A percentile compares a stretch with the other conserved stretches of the same genome.
Conservation (phyloP, 2,329 filamentous ascomycete genomes). For the Chaetomiaceae sp. region DNA sequence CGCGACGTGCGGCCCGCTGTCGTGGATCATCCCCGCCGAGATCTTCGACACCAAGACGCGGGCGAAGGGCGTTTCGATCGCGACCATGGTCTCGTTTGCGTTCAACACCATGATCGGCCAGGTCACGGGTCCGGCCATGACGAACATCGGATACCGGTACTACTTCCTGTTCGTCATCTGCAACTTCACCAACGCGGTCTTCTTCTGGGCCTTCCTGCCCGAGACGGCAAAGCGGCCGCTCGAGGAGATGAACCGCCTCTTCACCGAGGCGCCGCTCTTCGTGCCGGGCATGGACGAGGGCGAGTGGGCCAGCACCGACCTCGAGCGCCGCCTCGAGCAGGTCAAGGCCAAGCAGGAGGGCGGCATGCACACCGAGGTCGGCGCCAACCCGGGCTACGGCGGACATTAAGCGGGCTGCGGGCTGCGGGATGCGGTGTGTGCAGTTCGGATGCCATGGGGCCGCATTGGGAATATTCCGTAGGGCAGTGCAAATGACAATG, state of each 20-base stretch:
- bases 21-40: conserved; percentile 61
- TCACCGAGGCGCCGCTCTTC: conserved; percentile 38
- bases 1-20: conserved; percentile 41
- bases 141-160: conserved; percentile 39
- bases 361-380: not conserved
- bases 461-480: no score
- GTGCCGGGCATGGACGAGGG: conserved; percentile 7
- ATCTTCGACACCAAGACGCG: conserved; percentile 74
- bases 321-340: conserved; percentile 12
- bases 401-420: not conserved
- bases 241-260: conserved; percentile 60
- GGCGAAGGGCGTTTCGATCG: conserved; percentile 67
- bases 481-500: no score
- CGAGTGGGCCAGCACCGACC: conserved; percentile 7
- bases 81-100: conserved; percentile 53
- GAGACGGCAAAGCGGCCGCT: conserved; percentile 55
- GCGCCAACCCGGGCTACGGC: not conserved
- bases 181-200: conserved; percentile 43
- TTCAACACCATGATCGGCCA: conserved; percentile 17
- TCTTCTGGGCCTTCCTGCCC: conserved; percentile 56
- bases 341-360: conserved; percentile 11
- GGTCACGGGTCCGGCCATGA: conserved; percentile 42
- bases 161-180: conserved; percentile 51
- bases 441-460: no score
- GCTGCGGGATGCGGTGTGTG: no score